These are phyloP conservation scores for Closterium sp. DNA, from an alignment of 139 green algal species.

Conservation along the genomic window DNA sequence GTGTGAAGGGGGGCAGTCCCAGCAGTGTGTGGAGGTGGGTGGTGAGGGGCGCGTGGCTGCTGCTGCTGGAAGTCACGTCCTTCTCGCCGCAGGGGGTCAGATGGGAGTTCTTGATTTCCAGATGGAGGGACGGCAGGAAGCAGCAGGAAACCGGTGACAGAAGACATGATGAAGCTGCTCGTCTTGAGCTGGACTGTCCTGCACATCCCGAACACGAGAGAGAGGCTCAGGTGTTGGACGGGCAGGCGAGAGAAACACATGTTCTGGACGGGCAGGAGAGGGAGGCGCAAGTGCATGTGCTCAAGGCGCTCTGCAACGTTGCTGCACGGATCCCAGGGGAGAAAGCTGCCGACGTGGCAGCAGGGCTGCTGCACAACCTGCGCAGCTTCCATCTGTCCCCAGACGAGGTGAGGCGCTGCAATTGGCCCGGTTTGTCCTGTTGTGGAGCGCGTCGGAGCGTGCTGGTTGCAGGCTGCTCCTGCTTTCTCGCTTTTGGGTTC, in stretches of 20 bases:
- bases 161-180: too few species aligned
- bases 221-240: too few species aligned
- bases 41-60: slow-evolving; percentile 32
- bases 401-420: slow-evolving; percentile 4
- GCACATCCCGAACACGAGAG: too few species aligned
- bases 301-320: slow-evolving; percentile 21
- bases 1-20: neutral
- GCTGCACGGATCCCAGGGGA: slow-evolving; percentile 36
- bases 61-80: slow-evolving; percentile 33
- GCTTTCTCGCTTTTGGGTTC: neutral
- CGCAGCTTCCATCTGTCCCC: slow-evolving; percentile 29
- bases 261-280: slow-evolving; percentile 6
- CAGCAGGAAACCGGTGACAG: neutral
- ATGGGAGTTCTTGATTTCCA: slow-evolving; percentile 42
- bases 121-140: slow-evolving; percentile 22
- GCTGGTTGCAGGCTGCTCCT: neutral
- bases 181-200: too few species aligned
- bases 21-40: neutral
- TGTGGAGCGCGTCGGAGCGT: neutral
- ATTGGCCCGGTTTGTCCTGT: neutral
- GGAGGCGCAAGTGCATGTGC: neutral
- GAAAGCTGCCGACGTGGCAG: slow-evolving; percentile 3
- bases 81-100: slow-evolving; percentile 20
- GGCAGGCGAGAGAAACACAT: neutral
- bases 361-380: slow-evolving; percentile 17